Evolutionary conservation across 805 yeast genomes (phyloP), one percentile per base, ranked within the genome.

Genomic region (Candida pseudoglaebosa): DNA sequence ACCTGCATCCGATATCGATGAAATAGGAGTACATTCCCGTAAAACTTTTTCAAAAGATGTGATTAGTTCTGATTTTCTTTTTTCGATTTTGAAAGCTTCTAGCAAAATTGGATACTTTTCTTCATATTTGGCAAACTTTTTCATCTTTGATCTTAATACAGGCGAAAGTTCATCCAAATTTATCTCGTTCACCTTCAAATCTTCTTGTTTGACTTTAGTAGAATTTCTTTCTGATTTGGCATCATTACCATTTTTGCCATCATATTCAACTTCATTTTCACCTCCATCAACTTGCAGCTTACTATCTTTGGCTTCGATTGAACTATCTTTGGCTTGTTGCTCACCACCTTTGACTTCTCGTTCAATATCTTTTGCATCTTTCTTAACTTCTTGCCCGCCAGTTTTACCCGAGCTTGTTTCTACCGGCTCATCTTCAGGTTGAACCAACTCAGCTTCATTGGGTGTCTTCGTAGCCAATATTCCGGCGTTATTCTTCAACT

Each of bases 61-160:
- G 6, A 89, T 73, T 32, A 82, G 69, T 33, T 75, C 81, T 1
- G 73, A 65, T 49, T 81, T 84, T 36, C 73, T 67, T 62, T 84
- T 87, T 57, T 90, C 96, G 1, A 72, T 65, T 53, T 88, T 85
- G 63, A 87, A 93, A 0, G 98, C 96, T 32, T 83, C 83, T 36
- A 89, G 71, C 12, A 91, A 66, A 31, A 79, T 65, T 0, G 99
- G 99, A 55, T 93, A 91, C 57, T 88, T 89, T 36, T 83, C 84
- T 57, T 91, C 98, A 58, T 90, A 91, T 57, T 88, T 89, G 40
- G 73, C 78, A 53, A 84, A 86, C 63, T 87, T 90, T 40, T 73
- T 73, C 58, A 89, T 60, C 51, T 82, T 84, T 4, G 79, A 61
- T 42, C 75, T 73, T 13, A 88, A 61, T 4, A 74, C 78, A 2